Base-by-base conservation (phyloP, 768 basidiomycete genomes). In the Termitomyces sp. region DNA sequence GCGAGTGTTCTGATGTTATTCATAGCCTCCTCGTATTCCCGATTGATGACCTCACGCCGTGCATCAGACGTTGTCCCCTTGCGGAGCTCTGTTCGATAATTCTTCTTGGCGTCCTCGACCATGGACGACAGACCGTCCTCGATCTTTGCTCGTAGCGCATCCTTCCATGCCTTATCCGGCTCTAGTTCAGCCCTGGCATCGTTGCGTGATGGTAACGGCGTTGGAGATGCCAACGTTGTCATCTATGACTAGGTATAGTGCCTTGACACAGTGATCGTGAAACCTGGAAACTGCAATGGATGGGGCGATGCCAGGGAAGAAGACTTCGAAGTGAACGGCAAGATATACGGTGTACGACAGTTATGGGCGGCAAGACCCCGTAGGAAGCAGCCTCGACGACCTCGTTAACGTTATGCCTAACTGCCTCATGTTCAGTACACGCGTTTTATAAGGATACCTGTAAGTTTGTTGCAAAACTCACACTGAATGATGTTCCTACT, bases 21-120 rank as follows among this genome's bases (percentile, higher is more conserved):
- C 76, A 85, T 76, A 5, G 75, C 66, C 0, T 68, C 63, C 18
- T 69, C 61, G 63, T 79, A 76, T 39, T 82, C 76, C 0, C 65
- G 53, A 9, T 62, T 63, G 36, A 81, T 64, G n/a, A 67, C 69
- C 14, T 77, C 69, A 6, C 77, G 69, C 22, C 56, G 63, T 22
- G 65, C 63, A 24, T 52, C 52, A 14, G 65, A 71, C 18, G 73
- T 63, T 66, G 79, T 59, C 56, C 68, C 64, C 69, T 77, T 69
- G 65, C 75, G 74, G 14, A 90, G 72, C 65, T 83, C 78, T 16
- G 72, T 68, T 36, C 82, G 76, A 37, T 82, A 69, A 57, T 80
- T 82, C 57, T 82, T 77, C 70, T 84, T 84, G 20, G 88, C 82
- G 58, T 87, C 87, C 55, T 84, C 78, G 59, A 87, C 66, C 73